Conservation (phyloP, 2,329 filamentous ascomycete species). For the Raffaelea albimanens region DNA sequence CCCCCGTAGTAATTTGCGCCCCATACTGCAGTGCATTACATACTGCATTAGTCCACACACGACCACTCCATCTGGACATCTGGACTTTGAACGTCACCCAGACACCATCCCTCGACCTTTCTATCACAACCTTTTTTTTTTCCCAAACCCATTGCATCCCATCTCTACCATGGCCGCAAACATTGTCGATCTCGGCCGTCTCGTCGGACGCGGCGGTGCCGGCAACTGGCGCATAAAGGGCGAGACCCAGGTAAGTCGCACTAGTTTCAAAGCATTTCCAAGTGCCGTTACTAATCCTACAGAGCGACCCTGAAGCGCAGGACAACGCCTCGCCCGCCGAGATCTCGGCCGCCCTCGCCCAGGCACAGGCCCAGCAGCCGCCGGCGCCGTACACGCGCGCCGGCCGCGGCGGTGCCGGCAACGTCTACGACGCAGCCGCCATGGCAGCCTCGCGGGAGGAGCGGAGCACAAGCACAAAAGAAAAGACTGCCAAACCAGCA, state of each 20-base stretch:
- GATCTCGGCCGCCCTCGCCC: constrained; percentile 1
- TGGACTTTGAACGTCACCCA: too few species aligned
- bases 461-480: background rate
- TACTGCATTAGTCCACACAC: too few species aligned
- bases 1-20: too few species aligned
- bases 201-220: constrained; percentile 52
- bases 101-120: too few species aligned
- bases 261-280: too few species aligned
- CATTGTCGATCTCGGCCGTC: constrained; percentile 34
- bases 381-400: constrained; percentile 25
- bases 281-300: too few species aligned
- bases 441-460: constrained; percentile 20
- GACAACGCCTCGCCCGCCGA: background rate
- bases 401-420: constrained; percentile 55
- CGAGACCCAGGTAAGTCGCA: constrained; percentile 30
- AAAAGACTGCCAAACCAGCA: constrained; percentile 9
- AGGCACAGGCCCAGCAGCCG: constrained; percentile 10
- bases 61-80: too few species aligned
- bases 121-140: background rate
- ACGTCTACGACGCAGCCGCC: constrained; percentile 36
- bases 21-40: too few species aligned
- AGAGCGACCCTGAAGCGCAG: background rate
- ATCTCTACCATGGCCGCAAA: background rate
- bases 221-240: constrained; percentile 51
- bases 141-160: background rate